Evolutionary conservation across 495 filamentous ascomycete genomes (phyloP), one percentile per base, ranked within the genome.

Genomic region (Durotheca rogersii): DNA sequence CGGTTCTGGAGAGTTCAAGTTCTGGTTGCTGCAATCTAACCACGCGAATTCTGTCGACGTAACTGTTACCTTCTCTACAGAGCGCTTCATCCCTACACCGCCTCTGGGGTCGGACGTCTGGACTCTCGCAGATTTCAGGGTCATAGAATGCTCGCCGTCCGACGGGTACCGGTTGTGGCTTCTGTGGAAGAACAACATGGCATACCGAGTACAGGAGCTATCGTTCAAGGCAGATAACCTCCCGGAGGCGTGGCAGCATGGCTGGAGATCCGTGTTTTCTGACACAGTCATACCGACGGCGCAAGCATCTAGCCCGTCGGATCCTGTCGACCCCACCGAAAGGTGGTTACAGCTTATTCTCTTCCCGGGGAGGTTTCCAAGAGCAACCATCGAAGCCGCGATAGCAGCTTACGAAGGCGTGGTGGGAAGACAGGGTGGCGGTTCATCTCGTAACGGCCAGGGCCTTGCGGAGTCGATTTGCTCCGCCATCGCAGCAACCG

Each of bases 1-100:
- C 59, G 83, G 88, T 48, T 75, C 90, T 62, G 88, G 89, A 17
- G 83, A 90, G 55, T 96, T 99, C 79, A 97, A 96, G 68, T 91
- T 99, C 68, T 99, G 91, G 89, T 83, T 80, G 41, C 78, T 90
- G 2, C 76, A 78, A 46, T 80, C 84, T 11, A 79, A 83, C 19
- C 74, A 83, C 33, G 77, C 78, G 23, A 79, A 79, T 14, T 77
- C 76, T 5, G 63, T 88, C 6, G 79, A 82, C 7, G 75, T 95
- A 12, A 74, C 77, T 41, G 91, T 95, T 61, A 66, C 88, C 16
- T 88, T 83, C 42, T 74, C 86, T 0, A 75, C 79, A 16, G 43
- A 68, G 9, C 65, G 67, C 4, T 75, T 99, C 19, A 71, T 82
- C 33, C 89, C 94, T 0, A 77, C 69, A 41, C 85, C 75, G 49